Evolutionary conservation across 139 green algal species (phyloP), one percentile per base, ranked within the genome.

Genomic region (Micractinium conductrix): DNA sequence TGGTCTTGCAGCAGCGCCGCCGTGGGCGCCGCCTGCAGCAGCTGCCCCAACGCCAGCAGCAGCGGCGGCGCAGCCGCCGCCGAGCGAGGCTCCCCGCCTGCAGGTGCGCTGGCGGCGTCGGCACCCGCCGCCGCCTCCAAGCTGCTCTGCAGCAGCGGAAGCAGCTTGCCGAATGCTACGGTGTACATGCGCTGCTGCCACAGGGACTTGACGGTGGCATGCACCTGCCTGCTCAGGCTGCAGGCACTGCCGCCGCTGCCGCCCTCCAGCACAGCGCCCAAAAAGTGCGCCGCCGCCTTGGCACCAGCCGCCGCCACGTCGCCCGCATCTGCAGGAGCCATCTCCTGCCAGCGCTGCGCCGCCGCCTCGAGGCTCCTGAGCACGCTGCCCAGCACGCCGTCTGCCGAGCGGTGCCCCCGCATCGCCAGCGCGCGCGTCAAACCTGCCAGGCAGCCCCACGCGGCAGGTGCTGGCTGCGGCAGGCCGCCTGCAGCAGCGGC

Each of bases 111-210:
- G n/a, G 14, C 16, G 24, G n/a, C 21, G 19, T 19, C 21, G 50
- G 67, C 37, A 19, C 26, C 4, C 1, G 35, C n/a, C 2, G 45
- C 48, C 42, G 28, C 17, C 19, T 62, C 50, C 35, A 63, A 12
- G 48, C 80, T 80, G 37, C 43, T 37, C 79, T 81, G 38, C 38
- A 88, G 45, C 45, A 78, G 80, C 2, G 70, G 42, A 37, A 83
- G 65, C 78, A 88, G 84, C 72, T 78, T 53, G 44, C 68, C 58
- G 40, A 26, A 43, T 1, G 55, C 38, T 37, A 48, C 40, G 0
- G 67, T 89, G 85, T 71, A 88, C 14, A 48, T 42, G 10, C 85
- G 85, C 81, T 89, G 85, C 81, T 88, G 80, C 85, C 85, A 89
- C 48, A 89, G 67, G 48, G 80, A 80, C 81, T 38, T 70, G 45